Percentiles rank a stretch among this genome's conserved stretches.
phyloP scores from a whole-genome alignment of 1,284 basidiomycete genomes.

The Ganoderma leucocontextum region DNA sequence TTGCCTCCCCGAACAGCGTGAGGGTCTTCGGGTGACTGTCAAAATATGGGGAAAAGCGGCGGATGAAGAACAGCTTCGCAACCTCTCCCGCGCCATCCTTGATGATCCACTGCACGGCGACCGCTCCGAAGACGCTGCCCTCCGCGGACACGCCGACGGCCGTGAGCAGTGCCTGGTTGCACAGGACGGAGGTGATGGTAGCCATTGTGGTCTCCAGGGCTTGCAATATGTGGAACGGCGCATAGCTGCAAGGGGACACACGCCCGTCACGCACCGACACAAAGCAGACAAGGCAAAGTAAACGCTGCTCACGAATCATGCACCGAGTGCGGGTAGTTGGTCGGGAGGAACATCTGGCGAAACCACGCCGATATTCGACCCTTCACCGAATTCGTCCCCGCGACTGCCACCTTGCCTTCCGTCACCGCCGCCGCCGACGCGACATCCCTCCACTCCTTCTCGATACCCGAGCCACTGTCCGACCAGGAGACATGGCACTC shows the following conservation, averaged over 20 bases:
- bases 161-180: constrained; percentile 44
- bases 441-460: constrained; percentile 41
- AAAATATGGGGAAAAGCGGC: constrained; percentile 42
- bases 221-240: constrained; percentile 43
- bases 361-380: constrained; percentile 40
- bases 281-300: not conserved
- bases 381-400: constrained; percentile 28
- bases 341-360: constrained; percentile 44
- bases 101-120: constrained; percentile 46
- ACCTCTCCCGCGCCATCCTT: constrained; percentile 45
- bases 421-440: constrained; percentile 9
- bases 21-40: constrained; percentile 46
- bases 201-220: constrained; percentile 40
- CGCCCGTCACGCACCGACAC: not conserved
- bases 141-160: constrained; percentile 44
- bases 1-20: constrained; percentile 38
- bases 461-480: constrained; percentile 27
- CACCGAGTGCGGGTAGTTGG: constrained; percentile 44
- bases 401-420: constrained; percentile 23
- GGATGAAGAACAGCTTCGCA: constrained; percentile 45
- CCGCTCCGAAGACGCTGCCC: constrained; percentile 44
- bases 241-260: constrained; percentile 31
- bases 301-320: constrained; percentile 42
- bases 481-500: constrained; percentile 43
- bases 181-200: constrained; percentile 43